Conservation (phyloP, 148 eudicot species). For the Persicaria tinctoria region DNA sequence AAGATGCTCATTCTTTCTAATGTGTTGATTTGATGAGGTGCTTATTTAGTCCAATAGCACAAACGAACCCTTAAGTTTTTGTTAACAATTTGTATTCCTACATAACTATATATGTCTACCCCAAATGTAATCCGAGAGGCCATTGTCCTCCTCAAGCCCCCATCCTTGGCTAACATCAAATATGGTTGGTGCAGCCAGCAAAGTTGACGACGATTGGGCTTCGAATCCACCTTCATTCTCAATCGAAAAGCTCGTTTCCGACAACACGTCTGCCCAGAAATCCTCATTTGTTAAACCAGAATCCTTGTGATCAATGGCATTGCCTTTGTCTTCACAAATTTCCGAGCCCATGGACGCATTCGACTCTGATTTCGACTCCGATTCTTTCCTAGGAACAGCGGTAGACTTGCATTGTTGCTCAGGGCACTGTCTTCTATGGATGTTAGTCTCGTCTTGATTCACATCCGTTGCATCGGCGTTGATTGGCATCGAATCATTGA, state of each 20-base stretch:
- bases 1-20: no score
- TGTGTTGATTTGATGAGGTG: no score
- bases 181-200: background rate
- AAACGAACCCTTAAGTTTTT: no score
- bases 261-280: slow-evolving; percentile 2
- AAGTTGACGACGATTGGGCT: background rate
- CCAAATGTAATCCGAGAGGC: background rate
- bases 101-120: background rate
- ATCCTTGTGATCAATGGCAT: background rate
- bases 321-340: background rate
- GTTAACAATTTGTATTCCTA: no score
- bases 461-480: background rate
- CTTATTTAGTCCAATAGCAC: no score
- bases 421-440: background rate
- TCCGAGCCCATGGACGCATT: background rate
- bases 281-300: background rate
- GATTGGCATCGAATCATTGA: background rate
- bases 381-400: slow-evolving; percentile 6
- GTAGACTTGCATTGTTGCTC: background rate
- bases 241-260: background rate
- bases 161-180: background rate
- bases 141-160: background rate
- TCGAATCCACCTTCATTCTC: background rate
- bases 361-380: slow-evolving; percentile 8
- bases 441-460: background rate